phyloP scores from a whole-genome alignment of 1,284 basidiomycete species.

The Irpex rosettiformis region DNA sequence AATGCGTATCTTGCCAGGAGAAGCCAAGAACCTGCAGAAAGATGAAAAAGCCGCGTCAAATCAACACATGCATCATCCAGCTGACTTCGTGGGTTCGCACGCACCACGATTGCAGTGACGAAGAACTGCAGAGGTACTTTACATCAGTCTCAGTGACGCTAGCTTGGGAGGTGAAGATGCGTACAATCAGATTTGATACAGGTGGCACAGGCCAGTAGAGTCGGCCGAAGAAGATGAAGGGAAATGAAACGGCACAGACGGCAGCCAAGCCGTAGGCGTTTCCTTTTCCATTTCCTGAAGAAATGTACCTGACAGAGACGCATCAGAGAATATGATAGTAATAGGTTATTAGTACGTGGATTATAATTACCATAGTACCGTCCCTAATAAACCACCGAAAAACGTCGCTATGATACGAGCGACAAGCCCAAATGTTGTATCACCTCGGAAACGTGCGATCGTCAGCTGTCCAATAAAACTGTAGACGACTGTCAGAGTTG shows the following conservation, averaged over 20 bases:
- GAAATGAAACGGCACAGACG: slow-evolving; percentile 67
- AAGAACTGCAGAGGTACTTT: slow-evolving; percentile 37
- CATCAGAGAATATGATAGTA: neutral
- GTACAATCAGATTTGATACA: slow-evolving; percentile 62
- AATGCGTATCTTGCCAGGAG: slow-evolving; percentile 62
- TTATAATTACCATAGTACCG: slow-evolving; percentile 61
- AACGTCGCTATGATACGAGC: slow-evolving; percentile 68
- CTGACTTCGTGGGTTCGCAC: slow-evolving; percentile 15
- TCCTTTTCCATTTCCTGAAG: slow-evolving; percentile 59
- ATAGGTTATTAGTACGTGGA: neutral
- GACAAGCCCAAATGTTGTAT: slow-evolving; percentile 69
- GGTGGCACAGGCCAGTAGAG: slow-evolving; percentile 75
- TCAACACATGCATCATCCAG: neutral
- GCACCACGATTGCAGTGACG: slow-evolving; percentile 65
- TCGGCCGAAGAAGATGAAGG: slow-evolving; percentile 64
- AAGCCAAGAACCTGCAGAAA: slow-evolving; percentile 63
- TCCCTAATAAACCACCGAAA: slow-evolving; percentile 65
- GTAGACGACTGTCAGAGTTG: slow-evolving; percentile 2
- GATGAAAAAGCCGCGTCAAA: neutral
- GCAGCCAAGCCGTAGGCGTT: slow-evolving; percentile 76
- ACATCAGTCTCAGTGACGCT: neutral
- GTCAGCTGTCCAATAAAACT: slow-evolving; percentile 75
- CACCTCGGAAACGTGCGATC: slow-evolving; percentile 68
- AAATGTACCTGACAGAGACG: slow-evolving; percentile 59
- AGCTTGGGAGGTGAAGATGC: neutral